These are phyloP conservation scores for Phyllosticta ampelicida DNA, from an alignment of 2,329 filamentous ascomycete species.

Conservation along the genomic window DNA sequence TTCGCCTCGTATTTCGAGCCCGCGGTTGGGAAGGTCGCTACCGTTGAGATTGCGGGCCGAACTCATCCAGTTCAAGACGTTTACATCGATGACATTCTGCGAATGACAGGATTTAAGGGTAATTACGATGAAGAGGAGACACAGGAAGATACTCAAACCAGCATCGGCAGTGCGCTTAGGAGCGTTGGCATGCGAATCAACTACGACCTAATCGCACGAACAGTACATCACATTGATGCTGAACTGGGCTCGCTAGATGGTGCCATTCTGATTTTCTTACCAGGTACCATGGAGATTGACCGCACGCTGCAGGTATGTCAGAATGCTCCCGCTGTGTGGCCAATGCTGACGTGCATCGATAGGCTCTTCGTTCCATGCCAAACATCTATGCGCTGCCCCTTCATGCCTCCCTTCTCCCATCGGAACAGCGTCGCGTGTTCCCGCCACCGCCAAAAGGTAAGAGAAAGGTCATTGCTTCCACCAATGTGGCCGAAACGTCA, in stretches of 20 bases:
- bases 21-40: constrained; percentile 57
- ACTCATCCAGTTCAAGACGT: constrained; percentile 85
- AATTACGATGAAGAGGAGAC: constrained; percentile 44
- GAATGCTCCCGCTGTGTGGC: background rate
- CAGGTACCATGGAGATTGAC: constrained; percentile 85
- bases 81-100: constrained; percentile 80
- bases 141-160: constrained; percentile 31
- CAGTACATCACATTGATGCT: constrained; percentile 69
- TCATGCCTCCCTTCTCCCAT: constrained; percentile 82
- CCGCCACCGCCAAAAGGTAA: constrained; percentile 62
- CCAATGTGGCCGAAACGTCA: constrained; percentile 95
- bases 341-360: background rate
- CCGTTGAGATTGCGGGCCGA: constrained; percentile 76
- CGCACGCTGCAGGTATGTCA: constrained; percentile 49
- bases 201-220: constrained; percentile 73
- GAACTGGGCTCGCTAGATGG: constrained; percentile 65
- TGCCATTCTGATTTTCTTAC: constrained; percentile 90
- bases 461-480: constrained; percentile 86
- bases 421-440: constrained; percentile 83
- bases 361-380: constrained; percentile 45
- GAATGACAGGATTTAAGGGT: constrained; percentile 58
- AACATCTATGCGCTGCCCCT: constrained; percentile 72
- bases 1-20: constrained; percentile 73
- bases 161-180: constrained; percentile 31
- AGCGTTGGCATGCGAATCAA: constrained; percentile 68